A percentile compares a stretch with the other conserved stretches of the same genome.
phyloP scores from a whole-genome alignment of 2,329 filamentous ascomycete species.

The Colletotrichum plurivorum region DNA sequence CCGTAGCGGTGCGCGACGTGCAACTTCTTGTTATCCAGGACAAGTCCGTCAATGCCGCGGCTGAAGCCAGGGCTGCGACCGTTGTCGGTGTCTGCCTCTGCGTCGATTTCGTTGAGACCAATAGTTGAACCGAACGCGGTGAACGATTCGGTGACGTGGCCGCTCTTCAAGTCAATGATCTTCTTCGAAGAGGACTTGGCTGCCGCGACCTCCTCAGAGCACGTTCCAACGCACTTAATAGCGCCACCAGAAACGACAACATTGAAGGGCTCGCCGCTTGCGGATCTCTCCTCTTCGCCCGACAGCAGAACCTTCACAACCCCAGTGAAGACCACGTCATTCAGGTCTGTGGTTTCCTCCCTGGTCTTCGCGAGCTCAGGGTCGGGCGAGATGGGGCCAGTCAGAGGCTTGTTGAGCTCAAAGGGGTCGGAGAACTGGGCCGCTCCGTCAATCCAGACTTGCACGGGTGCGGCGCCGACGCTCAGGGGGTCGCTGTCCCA shows the following conservation, averaged over 20 bases:
- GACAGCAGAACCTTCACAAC: slow-evolving; percentile 66
- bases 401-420: slow-evolving; percentile 65
- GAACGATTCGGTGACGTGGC: slow-evolving; percentile 72
- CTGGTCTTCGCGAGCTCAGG: slow-evolving; percentile 56
- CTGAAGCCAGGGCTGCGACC: slow-evolving; percentile 66
- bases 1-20: slow-evolving; percentile 67
- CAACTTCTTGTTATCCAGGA: slow-evolving; percentile 70
- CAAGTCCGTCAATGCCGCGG: slow-evolving; percentile 70
- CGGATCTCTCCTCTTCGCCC: slow-evolving; percentile 48
- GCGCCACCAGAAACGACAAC: slow-evolving; percentile 67
- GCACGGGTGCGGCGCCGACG: slow-evolving; percentile 70
- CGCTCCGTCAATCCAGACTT: slow-evolving; percentile 75
- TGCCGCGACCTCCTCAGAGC: slow-evolving; percentile 58
- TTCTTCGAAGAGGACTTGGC: slow-evolving; percentile 52
- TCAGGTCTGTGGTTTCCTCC: slow-evolving; percentile 55
- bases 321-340: slow-evolving; percentile 69
- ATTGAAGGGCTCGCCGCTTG: slow-evolving; percentile 53
- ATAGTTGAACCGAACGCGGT: slow-evolving; percentile 73
- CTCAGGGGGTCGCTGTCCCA: slow-evolving; percentile 76
- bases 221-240: slow-evolving; percentile 70
- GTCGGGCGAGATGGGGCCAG: slow-evolving; percentile 56
- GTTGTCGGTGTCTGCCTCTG: slow-evolving; percentile 68
- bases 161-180: slow-evolving; percentile 67
- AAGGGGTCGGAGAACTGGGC: slow-evolving; percentile 70
- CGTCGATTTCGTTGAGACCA: slow-evolving; percentile 75